Evolutionary conservation across 2,329 filamentous ascomycete genomes (phyloP).

Genomic region (Cercospora sp.): DNA sequence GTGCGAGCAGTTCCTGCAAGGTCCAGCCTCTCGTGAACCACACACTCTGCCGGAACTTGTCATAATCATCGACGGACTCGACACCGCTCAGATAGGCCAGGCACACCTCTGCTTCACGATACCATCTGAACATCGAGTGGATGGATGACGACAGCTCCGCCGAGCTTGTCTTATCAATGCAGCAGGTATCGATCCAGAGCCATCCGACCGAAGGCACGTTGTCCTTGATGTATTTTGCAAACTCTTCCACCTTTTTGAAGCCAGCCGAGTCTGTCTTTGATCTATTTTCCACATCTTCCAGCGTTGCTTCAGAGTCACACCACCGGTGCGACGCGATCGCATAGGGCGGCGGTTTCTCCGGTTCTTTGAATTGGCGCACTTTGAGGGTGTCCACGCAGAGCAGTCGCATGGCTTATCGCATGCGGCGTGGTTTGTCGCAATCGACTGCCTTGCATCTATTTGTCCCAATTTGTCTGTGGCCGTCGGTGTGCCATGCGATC

Average conservation of each 20-base stretch:
- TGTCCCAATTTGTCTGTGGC: not conserved
- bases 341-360: conserved; percentile 2
- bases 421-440: not conserved
- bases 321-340: conserved; percentile 28
- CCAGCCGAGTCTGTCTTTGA: conserved; percentile 16
- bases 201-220: conserved; percentile 20
- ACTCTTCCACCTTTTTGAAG: conserved; percentile 25
- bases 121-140: conserved; percentile 32
- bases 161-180: conserved; percentile 27
- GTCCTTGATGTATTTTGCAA: conserved; percentile 23
- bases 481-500: not conserved
- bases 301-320: conserved; percentile 18
- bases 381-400: not conserved
- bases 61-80: not conserved
- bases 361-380: not conserved
- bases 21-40: too few species aligned
- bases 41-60: too few species aligned
- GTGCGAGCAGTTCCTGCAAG: too few species aligned
- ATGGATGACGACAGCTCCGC: conserved; percentile 26
- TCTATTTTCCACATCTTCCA: conserved; percentile 21
- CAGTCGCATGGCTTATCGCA: not conserved
- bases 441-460: not conserved
- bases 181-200: conserved; percentile 33
- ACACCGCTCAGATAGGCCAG: conserved; percentile 28
- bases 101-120: conserved; percentile 25